phyloP scores from a whole-genome alignment of 805 yeast species.

The Blastobotrys americana region DNA sequence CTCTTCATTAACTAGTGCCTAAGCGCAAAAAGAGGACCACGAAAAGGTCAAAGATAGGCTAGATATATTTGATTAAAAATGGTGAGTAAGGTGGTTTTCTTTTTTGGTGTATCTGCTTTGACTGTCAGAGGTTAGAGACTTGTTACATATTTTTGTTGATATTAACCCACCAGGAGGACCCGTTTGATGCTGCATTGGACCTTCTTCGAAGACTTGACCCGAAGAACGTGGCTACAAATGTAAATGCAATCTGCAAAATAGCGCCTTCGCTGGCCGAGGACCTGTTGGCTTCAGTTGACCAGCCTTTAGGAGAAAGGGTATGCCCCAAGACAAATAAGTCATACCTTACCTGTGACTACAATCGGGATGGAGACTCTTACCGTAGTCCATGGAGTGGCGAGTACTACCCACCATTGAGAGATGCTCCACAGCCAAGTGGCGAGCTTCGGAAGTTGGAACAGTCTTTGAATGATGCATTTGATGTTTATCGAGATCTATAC shows the following conservation, averaged over 20 bases:
- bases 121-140: too few species aligned
- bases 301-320: constrained; percentile 54
- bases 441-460: constrained; percentile 66
- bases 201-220: constrained; percentile 72
- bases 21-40: too few species aligned
- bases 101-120: too few species aligned
- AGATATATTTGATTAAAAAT: too few species aligned
- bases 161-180: constrained; percentile 43
- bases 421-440: constrained; percentile 68
- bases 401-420: constrained; percentile 49
- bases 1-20: too few species aligned
- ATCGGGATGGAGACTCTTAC: constrained; percentile 87
- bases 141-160: too few species aligned
- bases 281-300: constrained; percentile 76
- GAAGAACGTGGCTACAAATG: constrained; percentile 42
- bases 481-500: constrained; percentile 84
- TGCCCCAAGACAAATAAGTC: constrained; percentile 55
- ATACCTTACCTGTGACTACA: constrained; percentile 84
- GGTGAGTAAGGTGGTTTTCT: too few species aligned
- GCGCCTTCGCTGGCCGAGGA: constrained; percentile 79
- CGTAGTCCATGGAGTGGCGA: constrained; percentile 87
- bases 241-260: constrained; percentile 42
- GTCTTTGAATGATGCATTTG: constrained; percentile 84
- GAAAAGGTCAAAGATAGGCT: too few species aligned
- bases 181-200: constrained; percentile 72